A percentile compares a stretch with the other conserved stretches of the same genome.
These are phyloP conservation scores for Erodium texanum DNA, from an alignment of 441 rosid species.

Conservation along the genomic window DNA sequence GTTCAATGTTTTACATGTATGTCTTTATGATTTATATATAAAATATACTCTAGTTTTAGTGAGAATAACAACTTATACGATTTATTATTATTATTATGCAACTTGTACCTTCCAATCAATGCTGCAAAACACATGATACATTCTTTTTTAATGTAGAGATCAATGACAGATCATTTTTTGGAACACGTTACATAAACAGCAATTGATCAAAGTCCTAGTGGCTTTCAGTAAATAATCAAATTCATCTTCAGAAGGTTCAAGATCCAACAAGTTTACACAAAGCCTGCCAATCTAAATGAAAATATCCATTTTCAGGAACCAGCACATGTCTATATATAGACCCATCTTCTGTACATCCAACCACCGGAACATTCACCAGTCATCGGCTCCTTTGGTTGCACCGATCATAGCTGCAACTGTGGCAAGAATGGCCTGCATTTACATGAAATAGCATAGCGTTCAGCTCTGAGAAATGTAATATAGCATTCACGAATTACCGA, in stretches of 20 bases:
- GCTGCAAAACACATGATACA: not conserved
- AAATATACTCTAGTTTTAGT: too few relatives aligned
- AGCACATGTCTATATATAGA: not conserved
- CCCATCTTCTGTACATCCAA: not conserved
- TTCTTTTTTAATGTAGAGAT: not conserved
- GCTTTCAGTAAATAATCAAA: not conserved
- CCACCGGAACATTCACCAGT: conserved; percentile 22
- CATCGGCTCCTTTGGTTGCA: conserved; percentile 47
- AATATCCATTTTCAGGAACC: not conserved
- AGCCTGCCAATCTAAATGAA: not conserved
- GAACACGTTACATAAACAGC: not conserved
- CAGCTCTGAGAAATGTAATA: not conserved
- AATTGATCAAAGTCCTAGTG: not conserved
- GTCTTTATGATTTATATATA: too few relatives aligned
- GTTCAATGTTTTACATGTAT: too few relatives aligned
- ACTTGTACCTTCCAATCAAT: too few relatives aligned
- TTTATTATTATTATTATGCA: too few relatives aligned
- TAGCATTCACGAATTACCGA: not conserved
- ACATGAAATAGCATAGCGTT: not conserved
- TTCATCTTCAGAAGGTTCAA: not conserved
- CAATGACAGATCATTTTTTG: not conserved
- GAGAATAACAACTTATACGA: too few relatives aligned
- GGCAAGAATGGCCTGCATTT: conserved; percentile 64
- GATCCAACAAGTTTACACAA: not conserved
- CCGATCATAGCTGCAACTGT: conserved; percentile 63